phyloP scores from a whole-genome alignment of 2,329 filamentous ascomycete species.

The Penicillium sp. region DNA sequence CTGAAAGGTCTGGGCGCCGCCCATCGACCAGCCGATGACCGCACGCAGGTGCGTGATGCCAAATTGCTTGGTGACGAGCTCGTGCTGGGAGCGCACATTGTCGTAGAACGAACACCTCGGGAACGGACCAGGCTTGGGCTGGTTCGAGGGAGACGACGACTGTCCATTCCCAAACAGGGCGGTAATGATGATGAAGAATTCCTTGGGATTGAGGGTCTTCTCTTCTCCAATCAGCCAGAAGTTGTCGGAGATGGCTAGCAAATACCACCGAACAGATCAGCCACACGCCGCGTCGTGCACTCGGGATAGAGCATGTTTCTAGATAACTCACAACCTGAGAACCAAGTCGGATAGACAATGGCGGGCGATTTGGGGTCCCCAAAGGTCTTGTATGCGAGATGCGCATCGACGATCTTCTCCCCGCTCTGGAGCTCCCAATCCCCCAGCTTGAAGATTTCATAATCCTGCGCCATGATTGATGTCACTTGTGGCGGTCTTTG shows the following conservation, averaged over 20 bases:
- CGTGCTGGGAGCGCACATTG: constrained; percentile 65
- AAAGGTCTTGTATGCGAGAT: constrained; percentile 74
- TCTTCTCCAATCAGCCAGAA: constrained; percentile 68
- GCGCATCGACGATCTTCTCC: constrained; percentile 59
- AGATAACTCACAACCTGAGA: constrained; percentile 50
- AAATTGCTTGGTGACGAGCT: constrained; percentile 63
- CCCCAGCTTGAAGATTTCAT: constrained; percentile 58
- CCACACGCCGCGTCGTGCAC: background rate
- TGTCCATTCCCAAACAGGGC: constrained; percentile 69
- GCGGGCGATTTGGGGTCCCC: constrained; percentile 61
- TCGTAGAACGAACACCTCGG: constrained; percentile 65
- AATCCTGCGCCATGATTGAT: constrained; percentile 34
- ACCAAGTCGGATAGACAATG: constrained; percentile 77
- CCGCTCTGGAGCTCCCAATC: constrained; percentile 67
- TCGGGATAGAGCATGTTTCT: background rate
- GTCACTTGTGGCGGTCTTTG: no score
- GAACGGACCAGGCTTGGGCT: constrained; percentile 54
- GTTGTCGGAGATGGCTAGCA: constrained; percentile 64
- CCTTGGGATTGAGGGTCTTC: constrained; percentile 62
- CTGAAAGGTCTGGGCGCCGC: constrained; percentile 63
- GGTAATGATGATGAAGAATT: constrained; percentile 67
- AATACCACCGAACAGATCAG: no score
- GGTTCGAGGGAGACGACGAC: constrained; percentile 66
- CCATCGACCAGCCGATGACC: constrained; percentile 70
- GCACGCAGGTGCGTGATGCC: constrained; percentile 59